Base-by-base conservation (phyloP, 2,329 filamentous ascomycete genomes). In the Neoarthrinium moseri region DNA sequence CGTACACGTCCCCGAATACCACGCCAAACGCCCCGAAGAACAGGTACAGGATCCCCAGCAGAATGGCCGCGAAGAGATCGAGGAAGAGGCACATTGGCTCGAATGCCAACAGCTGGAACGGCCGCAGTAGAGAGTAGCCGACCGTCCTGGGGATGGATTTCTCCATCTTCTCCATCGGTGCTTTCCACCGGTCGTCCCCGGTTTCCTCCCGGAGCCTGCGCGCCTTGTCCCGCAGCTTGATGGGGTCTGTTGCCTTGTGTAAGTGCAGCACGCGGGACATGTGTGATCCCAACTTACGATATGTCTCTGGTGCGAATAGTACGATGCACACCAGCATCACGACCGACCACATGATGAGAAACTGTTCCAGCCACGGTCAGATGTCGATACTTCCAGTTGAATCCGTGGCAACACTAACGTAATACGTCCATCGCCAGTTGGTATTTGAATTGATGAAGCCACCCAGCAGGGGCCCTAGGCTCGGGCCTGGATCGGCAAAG, bases 1-100 rank as follows among this genome's bases (percentile, higher is more conserved):
- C 83, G 62, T 95, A 86, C 37, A 87, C 83, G 35, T 76, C 79
- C 21, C 74, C 64, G 60, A 96, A 96, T 13, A 96, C 83, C 35
- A 95, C 71, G 5, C 86, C 80, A 58, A 96, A 95, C 0, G 91
- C 90, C 17, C 90, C 90, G 63, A 95, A 95, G 72, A 95, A 95
- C 30, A 96, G 80, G 62, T 96, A 96, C 3, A 96, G 70, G 35
- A 95, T 86, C 5, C 91, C 91, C 6, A 96, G 74, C n/a, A 96
- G 72, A 44, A 96, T 81, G 30, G 90, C 89, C 1, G 88, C 89
- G 56, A 91, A 87, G 18, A 94, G 68, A 65, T 90, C 94, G 21
- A 96, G 81, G 54, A 83, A 83, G 47, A 94, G 72, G 27, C 41
- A 44, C 32, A 44, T 96, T 53, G 88, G 89, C 70, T 95, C 90